Evolutionary conservation across 768 basidiomycete genomes (phyloP).

Genomic region (Boletus vinaceobasis): DNA sequence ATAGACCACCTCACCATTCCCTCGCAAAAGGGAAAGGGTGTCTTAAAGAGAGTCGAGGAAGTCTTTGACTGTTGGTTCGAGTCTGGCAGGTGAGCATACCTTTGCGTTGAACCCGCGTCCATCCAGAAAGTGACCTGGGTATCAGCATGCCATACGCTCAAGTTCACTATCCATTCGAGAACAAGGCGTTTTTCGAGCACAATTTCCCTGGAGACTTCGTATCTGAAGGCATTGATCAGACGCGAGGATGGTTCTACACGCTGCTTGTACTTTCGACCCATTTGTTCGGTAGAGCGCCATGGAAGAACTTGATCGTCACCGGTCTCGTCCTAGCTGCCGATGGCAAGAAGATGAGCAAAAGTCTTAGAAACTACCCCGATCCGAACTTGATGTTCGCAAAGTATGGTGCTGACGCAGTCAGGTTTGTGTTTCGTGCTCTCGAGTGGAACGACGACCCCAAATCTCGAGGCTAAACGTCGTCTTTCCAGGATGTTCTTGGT

Average conservation of each 20-base stretch:
- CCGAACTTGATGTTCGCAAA: conserved; percentile 85
- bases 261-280: conserved; percentile 94
- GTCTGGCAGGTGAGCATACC: conserved; percentile 77
- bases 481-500: conserved; percentile 87
- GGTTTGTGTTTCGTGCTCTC: conserved; percentile 40
- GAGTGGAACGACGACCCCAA: neutral
- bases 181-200: conserved; percentile 79
- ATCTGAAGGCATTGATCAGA: conserved; percentile 98
- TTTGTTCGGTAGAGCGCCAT: conserved; percentile 88
- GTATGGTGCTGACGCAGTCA: conserved; percentile 94
- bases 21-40: conserved; percentile 82
- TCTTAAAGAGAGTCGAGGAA: conserved; percentile 87
- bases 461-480: neutral
- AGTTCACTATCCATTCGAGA: conserved; percentile 97
- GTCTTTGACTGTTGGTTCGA: conserved; percentile 99
- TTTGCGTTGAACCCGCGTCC: neutral
- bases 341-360: conserved; percentile 99
- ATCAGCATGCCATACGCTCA: conserved; percentile 97
- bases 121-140: neutral
- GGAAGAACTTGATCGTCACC: conserved; percentile 97
- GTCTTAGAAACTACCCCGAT: conserved; percentile 94
- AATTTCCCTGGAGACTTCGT: conserved; percentile 96
- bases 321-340: conserved; percentile 95
- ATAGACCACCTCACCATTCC: conserved; percentile 98
- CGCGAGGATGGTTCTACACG: conserved; percentile 99